Conservation (phyloP, 2,329 filamentous ascomycete species). For the Trichophyton benhamiae region DNA sequence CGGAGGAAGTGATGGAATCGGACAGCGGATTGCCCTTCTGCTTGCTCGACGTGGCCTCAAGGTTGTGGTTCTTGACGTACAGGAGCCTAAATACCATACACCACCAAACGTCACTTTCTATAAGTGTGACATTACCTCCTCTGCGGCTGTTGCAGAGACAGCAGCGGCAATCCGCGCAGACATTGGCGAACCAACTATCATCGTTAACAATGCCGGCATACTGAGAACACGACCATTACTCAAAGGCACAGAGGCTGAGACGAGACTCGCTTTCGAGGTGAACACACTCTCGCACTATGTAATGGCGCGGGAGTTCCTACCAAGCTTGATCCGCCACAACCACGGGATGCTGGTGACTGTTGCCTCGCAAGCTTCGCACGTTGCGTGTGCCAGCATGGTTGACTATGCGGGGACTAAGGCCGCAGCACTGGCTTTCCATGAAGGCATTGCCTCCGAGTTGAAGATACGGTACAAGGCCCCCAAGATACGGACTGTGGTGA, state of each 20-base stretch:
- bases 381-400: conserved; percentile 50
- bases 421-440: conserved; percentile 54
- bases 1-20: conserved; percentile 63
- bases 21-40: conserved; percentile 50
- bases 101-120: conserved; percentile 50
- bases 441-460: conserved; percentile 50
- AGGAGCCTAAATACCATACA: conserved; percentile 37
- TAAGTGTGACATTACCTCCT: conserved; percentile 56
- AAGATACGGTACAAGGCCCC: conserved; percentile 49
- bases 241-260: conserved; percentile 43
- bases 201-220: conserved; percentile 62
- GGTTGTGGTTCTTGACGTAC: conserved; percentile 60
- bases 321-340: conserved; percentile 48
- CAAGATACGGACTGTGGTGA: conserved; percentile 52
- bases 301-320: conserved; percentile 55
- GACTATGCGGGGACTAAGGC: conserved; percentile 59
- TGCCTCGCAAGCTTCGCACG: conserved; percentile 50
- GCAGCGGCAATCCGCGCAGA: conserved; percentile 41
- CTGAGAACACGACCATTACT: conserved; percentile 50
- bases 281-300: conserved; percentile 58
- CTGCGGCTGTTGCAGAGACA: conserved; percentile 40
- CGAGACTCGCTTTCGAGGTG: conserved; percentile 58
- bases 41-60: conserved; percentile 54
- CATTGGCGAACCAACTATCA: conserved; percentile 50
- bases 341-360: conserved; percentile 65